These are phyloP conservation scores for Nitzschia sp. DNA, from an alignment of 108 stramenopile species.

Conservation along the genomic window DNA sequence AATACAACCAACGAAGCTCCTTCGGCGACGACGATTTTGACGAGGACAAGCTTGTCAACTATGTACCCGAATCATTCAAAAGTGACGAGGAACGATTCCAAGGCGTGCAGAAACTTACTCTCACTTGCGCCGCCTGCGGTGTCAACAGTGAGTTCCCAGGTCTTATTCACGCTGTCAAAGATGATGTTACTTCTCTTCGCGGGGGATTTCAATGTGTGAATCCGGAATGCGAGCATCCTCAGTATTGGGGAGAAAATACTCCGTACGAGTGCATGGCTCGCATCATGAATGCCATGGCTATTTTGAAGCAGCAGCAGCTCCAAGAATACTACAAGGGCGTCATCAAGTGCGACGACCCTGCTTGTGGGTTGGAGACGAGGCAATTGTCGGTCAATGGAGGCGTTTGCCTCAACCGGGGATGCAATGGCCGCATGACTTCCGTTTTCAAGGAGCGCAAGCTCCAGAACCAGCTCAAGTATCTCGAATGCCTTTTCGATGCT, in stretches of 20 bases:
- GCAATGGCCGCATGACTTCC: constrained; percentile 69
- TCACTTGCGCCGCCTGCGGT: constrained; percentile 66
- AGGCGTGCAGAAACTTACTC: constrained; percentile 72
- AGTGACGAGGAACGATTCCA: constrained; percentile 84
- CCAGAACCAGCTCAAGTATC: constrained; percentile 83
- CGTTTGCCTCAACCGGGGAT: constrained; percentile 70
- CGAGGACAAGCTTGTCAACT: constrained; percentile 81
- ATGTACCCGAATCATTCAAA: constrained; percentile 71
- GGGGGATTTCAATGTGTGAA: constrained; percentile 54
- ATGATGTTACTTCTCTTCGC: constrained; percentile 18
- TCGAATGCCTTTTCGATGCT: constrained; percentile 79
- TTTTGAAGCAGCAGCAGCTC: constrained; percentile 43
- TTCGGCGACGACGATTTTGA: constrained; percentile 46
- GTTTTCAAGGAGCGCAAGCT: constrained; percentile 54
- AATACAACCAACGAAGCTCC: constrained; percentile 37
- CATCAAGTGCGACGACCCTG: constrained; percentile 80
- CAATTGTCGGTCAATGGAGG: constrained; percentile 80
- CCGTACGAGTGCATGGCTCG: constrained; percentile 54
- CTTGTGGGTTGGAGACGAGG: constrained; percentile 74
- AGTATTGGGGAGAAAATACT: constrained; percentile 67
- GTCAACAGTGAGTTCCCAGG: constrained; percentile 65
- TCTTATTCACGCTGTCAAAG: constrained; percentile 49
- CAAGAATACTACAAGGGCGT: constrained; percentile 66
- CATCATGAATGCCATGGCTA: constrained; percentile 58
- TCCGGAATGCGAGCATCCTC: constrained; percentile 57